Evolutionary conservation across 257 asterid species (phyloP), one percentile per base, ranked within the genome.

Genomic region (Gentiana dahurica): DNA sequence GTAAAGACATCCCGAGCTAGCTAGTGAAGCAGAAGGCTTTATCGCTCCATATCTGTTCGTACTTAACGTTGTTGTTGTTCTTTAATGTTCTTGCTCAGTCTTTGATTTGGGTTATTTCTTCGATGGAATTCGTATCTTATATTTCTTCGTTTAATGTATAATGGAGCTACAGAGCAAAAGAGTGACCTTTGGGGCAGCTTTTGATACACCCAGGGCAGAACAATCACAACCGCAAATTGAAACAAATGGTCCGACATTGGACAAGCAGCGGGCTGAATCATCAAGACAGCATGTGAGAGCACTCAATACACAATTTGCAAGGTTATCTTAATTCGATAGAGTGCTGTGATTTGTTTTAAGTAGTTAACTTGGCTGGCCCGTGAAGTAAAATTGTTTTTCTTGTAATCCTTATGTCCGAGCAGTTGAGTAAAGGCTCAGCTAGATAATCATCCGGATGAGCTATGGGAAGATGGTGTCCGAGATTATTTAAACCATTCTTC

Each of bases 241-340:
- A 33, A 37, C 53, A 32, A 9, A 62, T 36, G 12, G 44, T 32
- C 81, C 69, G 41, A 82, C 77, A 38, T 75, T 83, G 79, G 94
- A 85, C 72, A 59, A 51, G 77, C 71, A 74, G 79, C 73, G 94
- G 61, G 95, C 97, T 55, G 94, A 91, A 65, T 81, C 87, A 61
- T 91, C 95, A 24, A 82, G 76, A 65, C 93, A 78, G 81, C 94
- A 91, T 65, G 97, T 85, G 73, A 85, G 87, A 83, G 98, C 95
- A 73, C 97, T 87, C 72, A 87, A 91, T 75, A 76, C 78, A 48
- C 95, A 91, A 64, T 91, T 87, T 57, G 97, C 97, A 59, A 87
- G 95, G 95, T 91, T 58, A 63, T 49, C 41, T 45, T 58, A 24
- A 24, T 24, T 24, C 24, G 24, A 24, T 24, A 24, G 24, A 24